Evolutionary conservation across 768 basidiomycete genomes (phyloP), one percentile per base, ranked within the genome.

Genomic region (Lyophyllum atratum): DNA sequence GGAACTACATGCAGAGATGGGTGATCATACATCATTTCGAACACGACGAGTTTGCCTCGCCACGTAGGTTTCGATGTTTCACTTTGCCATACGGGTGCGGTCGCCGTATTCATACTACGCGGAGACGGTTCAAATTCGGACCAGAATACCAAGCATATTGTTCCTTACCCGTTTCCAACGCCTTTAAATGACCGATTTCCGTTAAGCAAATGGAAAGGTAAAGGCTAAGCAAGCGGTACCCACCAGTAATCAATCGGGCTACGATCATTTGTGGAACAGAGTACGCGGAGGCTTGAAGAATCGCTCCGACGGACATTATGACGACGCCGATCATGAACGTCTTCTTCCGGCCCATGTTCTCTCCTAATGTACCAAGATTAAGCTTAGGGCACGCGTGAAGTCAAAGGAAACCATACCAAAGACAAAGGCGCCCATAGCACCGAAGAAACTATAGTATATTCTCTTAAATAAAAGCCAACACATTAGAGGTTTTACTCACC

Each of bases 291-390:
- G 78, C 69, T 62, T 84, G 83, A 19, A 84, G 66, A 48, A 82
- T 72, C 2, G 81, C 81, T 19, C 83, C 83, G 48, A 80, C 70
- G 17, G 80, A 77, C 80, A 84, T 83, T 56, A 84, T 68, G 19
- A 75, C 61, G 8, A 82, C 78, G 14, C 83, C 83, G 47, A 79
- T 60, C 39, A 83, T 55, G 48, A 85, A 78, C 0, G 79, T 77
- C 55, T 76, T 77, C 64, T 80, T 80, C 49, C 80, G 70, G 2
- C 80, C 80, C 7, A 76, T 63, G 21, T 59, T 66, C 61, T 80
- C 80, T 25, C 78, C 76, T 72, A 44, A 6, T 46, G 28, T 4
- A 14, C 17, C 17, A 7, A 37, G 34, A 37, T 37, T 14, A 14
- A 15, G 4, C 14, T 37, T 15, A 9, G 6, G 4, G 12, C 12